Evolutionary conservation across 2,329 filamentous ascomycete species (phyloP), one percentile per base, ranked within the genome.

Genomic region (Apiospora koreana): DNA sequence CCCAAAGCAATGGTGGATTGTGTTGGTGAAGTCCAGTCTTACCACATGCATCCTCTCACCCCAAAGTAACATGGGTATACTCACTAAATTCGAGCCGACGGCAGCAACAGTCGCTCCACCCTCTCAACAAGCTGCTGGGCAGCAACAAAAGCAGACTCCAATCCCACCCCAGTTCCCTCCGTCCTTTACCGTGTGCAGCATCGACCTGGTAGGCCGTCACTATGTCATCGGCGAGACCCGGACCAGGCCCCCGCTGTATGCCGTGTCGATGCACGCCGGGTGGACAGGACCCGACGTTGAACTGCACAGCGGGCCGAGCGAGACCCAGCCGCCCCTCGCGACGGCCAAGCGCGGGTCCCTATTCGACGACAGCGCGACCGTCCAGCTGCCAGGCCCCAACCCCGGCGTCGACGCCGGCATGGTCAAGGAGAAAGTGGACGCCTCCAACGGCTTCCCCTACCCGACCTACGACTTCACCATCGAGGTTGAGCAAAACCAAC

Each of bases 271-370:
- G 45, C 76, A 79, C 72, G 66, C 74, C 8, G 72, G 73, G 3
- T 76, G 76, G 72, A 74, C 71, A 7, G 70, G 74, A 21, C 77
- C 80, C 3, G 74, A 77, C 65, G 70, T 82, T 9, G 74, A 79
- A 7, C 73, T 83, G 64, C 79, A 82, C 77, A 78, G 75, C 69
- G 80, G 80, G 0, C 78, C 79, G 4, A 72, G 71, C 69, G 69
- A 75, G 18, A 70, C 72, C n/a, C 69, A 69, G 18, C 76, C 79
- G 28, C 71, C 79, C 50, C 75, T 82, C 14, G 80, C 80, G 0
- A 71, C 71, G 46, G 73, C 77, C 64, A 72, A 77, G 54, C 72
- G 73, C 68, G 66, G 28, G 6, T 38, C 23, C 50, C 18, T 58
- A 7, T 18, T 58, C 16, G 50, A 28, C 28, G 50, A 58, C 28